Evolutionary conservation across 1,284 basidiomycete species (phyloP), one percentile per base, ranked within the genome.

Genomic region (Schizophyllum amplum): DNA sequence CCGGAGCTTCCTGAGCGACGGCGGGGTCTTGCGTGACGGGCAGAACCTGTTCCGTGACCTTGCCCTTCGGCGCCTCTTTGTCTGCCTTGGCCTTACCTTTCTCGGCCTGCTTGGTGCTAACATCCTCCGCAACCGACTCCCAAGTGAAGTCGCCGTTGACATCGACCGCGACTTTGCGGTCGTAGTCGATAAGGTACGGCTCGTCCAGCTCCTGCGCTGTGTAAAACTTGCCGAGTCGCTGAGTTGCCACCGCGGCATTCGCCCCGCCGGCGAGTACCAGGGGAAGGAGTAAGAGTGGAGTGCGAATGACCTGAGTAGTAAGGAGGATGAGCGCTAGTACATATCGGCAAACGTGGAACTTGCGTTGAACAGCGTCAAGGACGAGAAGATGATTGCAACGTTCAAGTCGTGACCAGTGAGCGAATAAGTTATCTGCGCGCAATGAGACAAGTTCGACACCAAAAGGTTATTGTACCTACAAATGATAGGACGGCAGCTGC

Each of bases 281-380:
- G 0, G 82, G 83, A 56, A 85, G 69, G 58, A 80, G 71, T 20
- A 77, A 62, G 20, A 85, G 70, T 2, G 83, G 83, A 3, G 67
- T 63, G 7, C 82, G 79, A 62, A 85, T 80, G 60, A 83, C 79
- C 82, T 84, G 60, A 25, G 26, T 17, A 52, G 24, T 50, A 55
- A 48, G 13, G 24, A 51, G 24, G 26, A 21, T 46, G 22, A 53
- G 48, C 15, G 47, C 26, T 17, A 24, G 20, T 23, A 51, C 24
- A n/a, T 24, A 53, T 25, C 27, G 50, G 21, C 15, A 4, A 22
- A 11, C 21, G 55, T 51, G 25, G 21, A 55, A 13, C 27, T 5
- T 33, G 91, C 81, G 64, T 87, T 86, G 77, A 92, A 90, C 59
- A 87, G 76, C 60, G 88, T 83, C 13, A 94, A 69, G 11, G 84